phyloP scores from a whole-genome alignment of 2,329 filamentous ascomycete species.

The Didymella segeticola region DNA sequence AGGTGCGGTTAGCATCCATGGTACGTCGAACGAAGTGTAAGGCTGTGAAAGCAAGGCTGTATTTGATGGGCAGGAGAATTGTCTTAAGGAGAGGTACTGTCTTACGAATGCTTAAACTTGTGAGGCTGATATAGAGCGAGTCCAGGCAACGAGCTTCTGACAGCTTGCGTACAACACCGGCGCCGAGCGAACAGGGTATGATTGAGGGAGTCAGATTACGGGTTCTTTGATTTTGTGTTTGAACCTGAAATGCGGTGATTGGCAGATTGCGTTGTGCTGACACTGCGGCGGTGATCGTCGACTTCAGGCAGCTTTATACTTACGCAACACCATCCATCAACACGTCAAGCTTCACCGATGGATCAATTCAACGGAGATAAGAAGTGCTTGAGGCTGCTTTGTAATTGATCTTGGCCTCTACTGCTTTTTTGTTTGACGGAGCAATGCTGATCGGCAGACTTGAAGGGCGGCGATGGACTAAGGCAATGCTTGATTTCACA shows the following conservation, averaged over 20 bases:
- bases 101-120: neutral
- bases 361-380: neutral
- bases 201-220: neutral
- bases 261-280: neutral
- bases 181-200: neutral
- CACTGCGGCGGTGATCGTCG: neutral
- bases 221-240: neutral
- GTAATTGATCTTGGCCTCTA: neutral
- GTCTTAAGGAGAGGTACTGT: neutral
- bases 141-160: neutral
- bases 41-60: neutral
- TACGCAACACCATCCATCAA: neutral
- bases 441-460: neutral
- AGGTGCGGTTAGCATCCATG: neutral
- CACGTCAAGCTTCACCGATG: neutral
- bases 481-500: neutral
- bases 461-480: neutral
- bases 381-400: neutral
- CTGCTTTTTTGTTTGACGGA: neutral
- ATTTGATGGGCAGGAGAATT: no score
- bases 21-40: neutral
- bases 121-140: neutral
- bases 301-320: neutral
- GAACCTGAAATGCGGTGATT: neutral
- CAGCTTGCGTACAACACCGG: neutral